phyloP scores from a whole-genome alignment of 2,329 filamentous ascomycete genomes.

The Fusarium equiseti region DNA sequence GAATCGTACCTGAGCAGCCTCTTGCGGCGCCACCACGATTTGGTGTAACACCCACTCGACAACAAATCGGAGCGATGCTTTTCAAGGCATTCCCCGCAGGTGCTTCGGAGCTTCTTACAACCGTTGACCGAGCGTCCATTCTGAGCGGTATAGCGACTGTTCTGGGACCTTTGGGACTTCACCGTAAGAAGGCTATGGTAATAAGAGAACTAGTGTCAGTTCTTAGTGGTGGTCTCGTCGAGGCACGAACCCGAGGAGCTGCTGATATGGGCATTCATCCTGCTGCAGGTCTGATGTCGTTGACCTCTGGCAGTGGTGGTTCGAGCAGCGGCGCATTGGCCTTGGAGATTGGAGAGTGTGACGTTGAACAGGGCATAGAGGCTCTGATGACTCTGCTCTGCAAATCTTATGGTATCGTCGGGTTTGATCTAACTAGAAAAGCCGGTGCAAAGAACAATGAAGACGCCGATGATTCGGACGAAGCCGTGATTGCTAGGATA shows the following conservation, averaged over 20 bases:
- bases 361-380: conserved; percentile 75
- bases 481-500: conserved; percentile 68
- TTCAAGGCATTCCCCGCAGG: conserved; percentile 78
- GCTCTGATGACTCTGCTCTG: conserved; percentile 71
- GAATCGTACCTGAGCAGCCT: conserved; percentile 64
- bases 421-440: conserved; percentile 56
- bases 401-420: conserved; percentile 73
- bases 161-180: conserved; percentile 81
- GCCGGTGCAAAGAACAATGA: conserved; percentile 41
- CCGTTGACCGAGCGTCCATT: conserved; percentile 81
- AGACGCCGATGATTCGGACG: conserved; percentile 61
- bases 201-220: conserved; percentile 86
- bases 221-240: conserved; percentile 85
- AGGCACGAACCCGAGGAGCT: conserved; percentile 90
- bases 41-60: conserved; percentile 67
- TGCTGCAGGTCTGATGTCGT: conserved; percentile 83
- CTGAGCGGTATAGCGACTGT: conserved; percentile 89
- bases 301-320: conserved; percentile 67
- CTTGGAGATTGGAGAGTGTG: conserved; percentile 72
- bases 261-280: conserved; percentile 98
- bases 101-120: conserved; percentile 74
- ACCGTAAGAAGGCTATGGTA: conserved; percentile 91
- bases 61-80: conserved; percentile 73
- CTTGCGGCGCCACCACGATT: conserved; percentile 67
- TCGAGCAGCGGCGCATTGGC: conserved; percentile 64